Evolutionary conservation across 192 early-diverging fungal species (phyloP), one percentile per base, ranked within the genome.

Genomic region (Backusella tarrabulga): DNA sequence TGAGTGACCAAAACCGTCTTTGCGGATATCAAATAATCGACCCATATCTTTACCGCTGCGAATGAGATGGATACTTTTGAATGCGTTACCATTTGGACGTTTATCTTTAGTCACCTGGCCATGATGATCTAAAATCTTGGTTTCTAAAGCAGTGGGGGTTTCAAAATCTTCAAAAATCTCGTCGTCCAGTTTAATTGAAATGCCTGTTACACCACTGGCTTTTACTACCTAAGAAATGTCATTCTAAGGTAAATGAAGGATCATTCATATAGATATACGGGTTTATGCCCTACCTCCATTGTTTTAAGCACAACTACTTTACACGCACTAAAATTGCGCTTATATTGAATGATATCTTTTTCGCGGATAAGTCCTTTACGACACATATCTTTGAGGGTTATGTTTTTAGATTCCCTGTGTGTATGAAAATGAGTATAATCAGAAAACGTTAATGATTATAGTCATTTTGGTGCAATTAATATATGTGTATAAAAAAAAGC

Each of bases 11-110:
- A 79, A 79, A 26, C 68, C 78, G 66, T 79, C 82, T 67, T 83
- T 83, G 14, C 83, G 76, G 38, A 84, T 79, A 82, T 79, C 83
- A 74, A 84, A 84, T 32, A 84, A 50, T 34, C 80, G 46, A 8
- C 83, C 83, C 41, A 84, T 42, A 9, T 84, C 83, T 46, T 81
- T 76, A 9, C 75, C 78, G 40, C 68, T 40, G 36, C 83, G 41
- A 35, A 79, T 52, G 19, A 84, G 50, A n/a, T 78, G 78, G 36
- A 84, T 77, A 36, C 80, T 84, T 77, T 84, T 84, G 41, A 86
- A 86, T 0, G 85, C 85, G 69, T 86, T 86, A 17, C 85, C 85
- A 77, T 86, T 84, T 12, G 85, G 85, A n/a, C 85, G 82, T 50
- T 74, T 83, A 66, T 80, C 72, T 73, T 77, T 80, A 8, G 80